These are phyloP conservation scores for Kregervanrija pseudodelftensis DNA, from an alignment of 805 yeast genomes.

Conservation along the genomic window DNA sequence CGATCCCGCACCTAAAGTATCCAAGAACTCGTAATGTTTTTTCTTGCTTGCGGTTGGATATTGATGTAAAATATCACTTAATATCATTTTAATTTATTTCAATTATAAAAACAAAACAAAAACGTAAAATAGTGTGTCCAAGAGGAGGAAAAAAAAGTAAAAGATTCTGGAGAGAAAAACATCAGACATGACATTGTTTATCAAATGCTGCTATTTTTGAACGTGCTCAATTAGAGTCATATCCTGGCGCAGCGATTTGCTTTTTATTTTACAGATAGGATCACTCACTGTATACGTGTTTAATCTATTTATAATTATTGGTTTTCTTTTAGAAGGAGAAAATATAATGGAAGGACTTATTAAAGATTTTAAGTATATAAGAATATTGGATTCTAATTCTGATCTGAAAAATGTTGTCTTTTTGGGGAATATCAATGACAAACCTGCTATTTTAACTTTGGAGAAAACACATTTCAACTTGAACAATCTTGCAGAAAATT, in stretches of 20 bases:
- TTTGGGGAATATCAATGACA: constrained; percentile 55
- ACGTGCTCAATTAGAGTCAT: too few relatives aligned
- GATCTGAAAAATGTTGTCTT: constrained; percentile 59
- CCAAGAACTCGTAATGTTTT: constrained; percentile 65
- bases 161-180: too few relatives aligned
- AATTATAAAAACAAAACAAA: too few relatives aligned
- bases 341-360: constrained; percentile 10
- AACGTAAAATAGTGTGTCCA: neutral
- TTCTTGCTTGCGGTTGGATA: constrained; percentile 34
- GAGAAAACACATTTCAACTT: constrained; percentile 64
- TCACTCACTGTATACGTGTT: too few relatives aligned
- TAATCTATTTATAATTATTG: too few relatives aligned
- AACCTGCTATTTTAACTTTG: constrained; percentile 61
- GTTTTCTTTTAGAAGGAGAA: too few relatives aligned
- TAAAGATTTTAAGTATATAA: constrained; percentile 36
- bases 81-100: too few relatives aligned
- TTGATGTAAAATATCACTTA: too few relatives aligned
- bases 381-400: constrained; percentile 52
- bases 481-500: neutral
- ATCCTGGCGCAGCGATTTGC: too few relatives aligned
- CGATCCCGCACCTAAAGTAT: constrained; percentile 89
- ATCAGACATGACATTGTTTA: too few relatives aligned
- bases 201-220: too few relatives aligned
- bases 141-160: neutral
- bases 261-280: too few relatives aligned